These are phyloP conservation scores for Bryoerythrophyllum caledonicum DNA, from an alignment of 225 moss, liverwort and hornwort species.

Conservation along the genomic window DNA sequence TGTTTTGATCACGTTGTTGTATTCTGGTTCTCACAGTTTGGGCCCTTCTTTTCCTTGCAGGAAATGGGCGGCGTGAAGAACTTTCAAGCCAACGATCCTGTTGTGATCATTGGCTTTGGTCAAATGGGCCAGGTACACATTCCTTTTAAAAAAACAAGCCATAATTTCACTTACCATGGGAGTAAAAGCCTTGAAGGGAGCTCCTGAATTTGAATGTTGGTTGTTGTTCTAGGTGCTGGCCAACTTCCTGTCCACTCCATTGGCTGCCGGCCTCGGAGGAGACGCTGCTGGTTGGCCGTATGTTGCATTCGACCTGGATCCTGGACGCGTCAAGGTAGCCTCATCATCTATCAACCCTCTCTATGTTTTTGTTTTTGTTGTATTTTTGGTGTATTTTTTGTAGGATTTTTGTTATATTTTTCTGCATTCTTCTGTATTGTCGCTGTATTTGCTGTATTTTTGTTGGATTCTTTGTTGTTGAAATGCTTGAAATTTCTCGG, in stretches of 20 bases:
- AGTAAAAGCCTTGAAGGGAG: too few species aligned
- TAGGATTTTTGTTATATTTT: too few species aligned
- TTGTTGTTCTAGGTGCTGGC: conserved; percentile 71
- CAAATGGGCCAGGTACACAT: conserved; percentile 94
- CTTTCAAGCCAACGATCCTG: conserved; percentile 68
- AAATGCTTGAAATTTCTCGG: too few species aligned
- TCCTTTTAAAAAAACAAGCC: background rate
- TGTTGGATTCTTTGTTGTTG: too few species aligned
- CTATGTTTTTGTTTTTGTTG: background rate
- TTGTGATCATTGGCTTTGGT: conserved; percentile 95
- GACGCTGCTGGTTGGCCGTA: conserved; percentile 98
- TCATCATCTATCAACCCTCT: background rate
- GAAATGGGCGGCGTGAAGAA: conserved; percentile 51
- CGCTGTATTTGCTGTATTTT: too few species aligned
- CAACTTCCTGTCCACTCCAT: conserved; percentile 95
- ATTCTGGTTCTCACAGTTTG: background rate
- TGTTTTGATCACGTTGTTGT: background rate
- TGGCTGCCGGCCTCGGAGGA: conserved; percentile 92
- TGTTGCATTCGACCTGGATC: conserved; percentile 95
- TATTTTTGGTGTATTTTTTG: background rate
- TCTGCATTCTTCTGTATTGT: too few species aligned
- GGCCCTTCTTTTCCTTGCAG: conserved; percentile 34
- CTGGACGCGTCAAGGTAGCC: conserved; percentile 82
- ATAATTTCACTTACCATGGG: background rate
- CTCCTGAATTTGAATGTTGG: conserved; percentile 10